Base-by-base conservation (phyloP, 2,329 filamentous ascomycete species). In the Biscogniauxia sp. region DNA sequence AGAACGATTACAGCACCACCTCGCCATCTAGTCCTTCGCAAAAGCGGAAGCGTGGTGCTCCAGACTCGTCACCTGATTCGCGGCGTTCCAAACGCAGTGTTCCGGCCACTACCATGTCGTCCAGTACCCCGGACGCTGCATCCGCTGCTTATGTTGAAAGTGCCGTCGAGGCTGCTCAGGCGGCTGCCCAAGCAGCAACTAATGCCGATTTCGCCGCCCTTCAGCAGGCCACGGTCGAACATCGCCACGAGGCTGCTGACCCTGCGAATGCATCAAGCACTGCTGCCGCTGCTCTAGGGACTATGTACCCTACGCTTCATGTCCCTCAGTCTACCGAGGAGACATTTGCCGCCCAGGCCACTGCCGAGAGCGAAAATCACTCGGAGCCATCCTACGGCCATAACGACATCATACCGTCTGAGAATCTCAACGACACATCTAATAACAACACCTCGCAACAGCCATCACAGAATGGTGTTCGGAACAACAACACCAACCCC, bases 251-350 rank as follows among this genome's bases (percentile, higher is more conserved):
- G 56, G 72, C 77, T 9, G 70, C 81, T 13, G 81, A 85, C 64
- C 78, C 81, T 11, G 76, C 80, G 58, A 83, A 81, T 67, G 84
- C 83, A 20, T 84, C 84, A 3, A 86, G 79, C 67, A 87, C 84
- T 15, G 84, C 84, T 5, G 84, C 85, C 50, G 84, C 84, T 13
- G 84, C 84, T 26, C 75, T 87, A 2, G 81, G 80, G 59, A 77
- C 76, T 56, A 84, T 87, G 79, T 87, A 85, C 68, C 84, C 84
- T 5, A 84, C 83, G 1, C 75, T 87, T 2, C 84, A 86, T 64
- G 81, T 86, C 2, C 84, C 84, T 2, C 78, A 80, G 20, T 77
- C 82, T 2, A 86, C 84, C 0, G 84, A 86, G 67, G 84, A 86
- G 73, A 82, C 84, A 17, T 87, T 87, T 70, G 82, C 82, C 5